Conservation (phyloP, 2,329 filamentous ascomycete genomes). For the Fusarium piperis region DNA sequence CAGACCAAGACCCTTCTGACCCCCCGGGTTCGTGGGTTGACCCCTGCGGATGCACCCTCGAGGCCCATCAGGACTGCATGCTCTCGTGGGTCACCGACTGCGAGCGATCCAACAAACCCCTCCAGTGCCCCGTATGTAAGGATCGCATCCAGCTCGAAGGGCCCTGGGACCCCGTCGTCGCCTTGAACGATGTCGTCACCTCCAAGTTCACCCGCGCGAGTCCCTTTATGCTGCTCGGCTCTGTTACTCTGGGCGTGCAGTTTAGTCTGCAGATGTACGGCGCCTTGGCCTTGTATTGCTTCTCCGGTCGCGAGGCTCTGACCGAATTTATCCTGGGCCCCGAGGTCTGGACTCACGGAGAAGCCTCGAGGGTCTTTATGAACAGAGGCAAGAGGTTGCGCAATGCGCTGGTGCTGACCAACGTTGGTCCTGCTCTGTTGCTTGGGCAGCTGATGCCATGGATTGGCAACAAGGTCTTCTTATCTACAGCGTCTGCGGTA, state of each 20-base stretch:
- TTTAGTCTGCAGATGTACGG: conserved; percentile 66
- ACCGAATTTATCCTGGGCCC: conserved; percentile 53
- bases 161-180: conserved; percentile 77
- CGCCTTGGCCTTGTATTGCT: conserved; percentile 58
- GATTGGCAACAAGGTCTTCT: conserved; percentile 53
- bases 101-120: conserved; percentile 72
- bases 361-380: conserved; percentile 31
- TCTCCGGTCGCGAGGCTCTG: conserved; percentile 60
- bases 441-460: conserved; percentile 56
- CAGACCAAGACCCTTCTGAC: conserved; percentile 61
- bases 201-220: conserved; percentile 62
- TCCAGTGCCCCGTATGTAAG: conserved; percentile 92
- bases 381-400: conserved; percentile 45
- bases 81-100: conserved; percentile 94
- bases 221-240: conserved; percentile 72
- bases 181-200: conserved; percentile 69
- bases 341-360: conserved; percentile 43
- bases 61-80: conserved; percentile 89
- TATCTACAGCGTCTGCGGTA: conserved; percentile 56
- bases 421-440: conserved; percentile 58
- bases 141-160: conserved; percentile 79
- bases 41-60: conserved; percentile 89
- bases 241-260: conserved; percentile 60
- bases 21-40: conserved; percentile 75
- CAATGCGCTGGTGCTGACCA: conserved; percentile 52